Evolutionary conservation across 805 yeast species (phyloP), one percentile per base, ranked within the genome.

Genomic region (Candida nanaspora): DNA sequence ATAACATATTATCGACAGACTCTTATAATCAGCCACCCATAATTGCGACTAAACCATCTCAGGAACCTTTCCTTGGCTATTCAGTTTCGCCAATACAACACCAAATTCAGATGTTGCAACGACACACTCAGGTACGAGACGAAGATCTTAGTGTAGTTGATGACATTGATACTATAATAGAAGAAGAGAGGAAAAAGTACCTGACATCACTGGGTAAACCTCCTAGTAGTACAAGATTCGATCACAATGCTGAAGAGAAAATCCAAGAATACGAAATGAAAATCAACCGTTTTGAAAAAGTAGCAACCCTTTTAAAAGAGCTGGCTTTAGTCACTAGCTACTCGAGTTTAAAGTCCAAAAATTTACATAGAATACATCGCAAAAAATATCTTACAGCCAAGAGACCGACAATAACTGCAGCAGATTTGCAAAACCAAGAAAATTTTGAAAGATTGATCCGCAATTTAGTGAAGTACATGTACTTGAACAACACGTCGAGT

Each of bases 401-500:
- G 11, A 13, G 16, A 9, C 34, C 34, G 9, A 16, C 16, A 31
- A 16, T 31, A 15, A 22, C 15, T 18, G 34, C 16, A 11, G n/a
- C 10, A 9, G 13, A 34, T 22, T 10, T 34, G 3, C 10, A 15
- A 14, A 21, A 8, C 4, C 16, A n/a, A 22, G 28, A 34, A 11
- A 11, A 11, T 3, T 27, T 35, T 13, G 31, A 35, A 19, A 18
- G 16, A 25, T 6, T 35, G 3, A 35, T 35, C 3, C 37, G 47
- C 21, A 33, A 46, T 15, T 33, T 53, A 8, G 47, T 51, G 9
- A 29, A 42, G 1, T 47, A 33, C 38, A 49, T 45, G 27, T 52
- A 47, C 35, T 34, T 50, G 21, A 50, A 52, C 27, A 23, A 39
- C 16, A 34, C 50, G 4, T 37, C 37, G n/a, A 42, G 30, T 25